Conservation (phyloP, 1,139 yeast genomes). For the Hansenula sp. region DNA sequence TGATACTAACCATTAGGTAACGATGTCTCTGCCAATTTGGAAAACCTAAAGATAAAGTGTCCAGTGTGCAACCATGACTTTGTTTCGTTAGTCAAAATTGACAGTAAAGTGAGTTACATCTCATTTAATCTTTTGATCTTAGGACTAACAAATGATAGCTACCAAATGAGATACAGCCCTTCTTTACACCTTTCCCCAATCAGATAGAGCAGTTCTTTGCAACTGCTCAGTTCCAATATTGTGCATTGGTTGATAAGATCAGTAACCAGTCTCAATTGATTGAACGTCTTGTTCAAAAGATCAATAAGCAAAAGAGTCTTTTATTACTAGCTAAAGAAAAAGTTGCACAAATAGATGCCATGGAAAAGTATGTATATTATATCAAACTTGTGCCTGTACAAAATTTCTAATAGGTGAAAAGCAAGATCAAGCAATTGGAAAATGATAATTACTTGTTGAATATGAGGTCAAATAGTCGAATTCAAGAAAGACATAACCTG, state of each 20-base stretch:
- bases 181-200: slow-evolving; percentile 17
- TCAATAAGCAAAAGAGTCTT: slow-evolving; percentile 17
- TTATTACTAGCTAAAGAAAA: slow-evolving; percentile 19
- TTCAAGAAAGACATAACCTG: neutral
- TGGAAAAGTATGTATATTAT: slow-evolving; percentile 8
- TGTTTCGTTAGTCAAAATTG: slow-evolving; percentile 15
- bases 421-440: slow-evolving; percentile 9
- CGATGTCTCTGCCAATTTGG: slow-evolving; percentile 2
- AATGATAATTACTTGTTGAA: slow-evolving; percentile 9
- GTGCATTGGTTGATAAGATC: slow-evolving; percentile 15
- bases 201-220: slow-evolving; percentile 21
- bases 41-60: slow-evolving; percentile 10
- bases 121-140: neutral
- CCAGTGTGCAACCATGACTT: slow-evolving; percentile 13
- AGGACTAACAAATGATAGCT: slow-evolving; percentile 2
- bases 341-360: slow-evolving; percentile 10
- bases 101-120: neutral
- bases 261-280: slow-evolving; percentile 12
- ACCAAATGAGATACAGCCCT: slow-evolving; percentile 16
- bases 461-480: neutral
- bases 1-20: neutral
- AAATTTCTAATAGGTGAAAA: neutral
- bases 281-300: slow-evolving; percentile 10
- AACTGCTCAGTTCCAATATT: slow-evolving; percentile 18
- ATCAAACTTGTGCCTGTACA: too few relatives aligned